phyloP scores from a whole-genome alignment of 2,329 filamentous ascomycete species.

The Aspergillus texensis region DNA sequence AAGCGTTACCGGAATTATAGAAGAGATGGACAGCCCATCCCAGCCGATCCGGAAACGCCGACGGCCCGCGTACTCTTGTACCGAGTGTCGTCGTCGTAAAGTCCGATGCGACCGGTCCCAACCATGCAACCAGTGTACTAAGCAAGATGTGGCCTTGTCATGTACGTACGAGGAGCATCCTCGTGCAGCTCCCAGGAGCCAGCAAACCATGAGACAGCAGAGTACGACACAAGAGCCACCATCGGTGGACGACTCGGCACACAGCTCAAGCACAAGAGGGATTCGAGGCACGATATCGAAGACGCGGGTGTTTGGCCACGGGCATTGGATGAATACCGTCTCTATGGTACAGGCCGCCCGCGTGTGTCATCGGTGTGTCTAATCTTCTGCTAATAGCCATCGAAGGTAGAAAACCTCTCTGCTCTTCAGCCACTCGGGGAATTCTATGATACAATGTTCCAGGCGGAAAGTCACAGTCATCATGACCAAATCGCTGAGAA shows the following conservation, averaged over 20 bases:
- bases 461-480: background rate
- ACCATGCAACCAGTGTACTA: conserved; percentile 28
- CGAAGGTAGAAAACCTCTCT: conserved; percentile 3
- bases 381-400: background rate
- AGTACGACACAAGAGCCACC: background rate
- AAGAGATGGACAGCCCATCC: background rate
- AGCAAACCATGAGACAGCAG: background rate
- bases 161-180: conserved; percentile 20
- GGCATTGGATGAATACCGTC: conserved; percentile 29
- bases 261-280: background rate
- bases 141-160: conserved; percentile 10
- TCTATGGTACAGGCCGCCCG: conserved; percentile 16
- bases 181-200: background rate
- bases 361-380: background rate
- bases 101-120: conserved; percentile 31
- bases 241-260: background rate
- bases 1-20: background rate
- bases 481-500: conserved; percentile 8
- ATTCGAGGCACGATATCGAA: conserved; percentile 26
- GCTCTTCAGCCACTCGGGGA: conserved; percentile 12
- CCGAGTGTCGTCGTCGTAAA: conserved; percentile 35
- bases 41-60: background rate
- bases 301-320: conserved; percentile 27
- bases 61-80: conserved; percentile 26
- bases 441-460: conserved; percentile 4